A percentile compares a stretch with the other conserved stretches of the same genome.
phyloP scores from a whole-genome alignment of 345 rosid genomes.

The Eucalyptus cladocalyx region DNA sequence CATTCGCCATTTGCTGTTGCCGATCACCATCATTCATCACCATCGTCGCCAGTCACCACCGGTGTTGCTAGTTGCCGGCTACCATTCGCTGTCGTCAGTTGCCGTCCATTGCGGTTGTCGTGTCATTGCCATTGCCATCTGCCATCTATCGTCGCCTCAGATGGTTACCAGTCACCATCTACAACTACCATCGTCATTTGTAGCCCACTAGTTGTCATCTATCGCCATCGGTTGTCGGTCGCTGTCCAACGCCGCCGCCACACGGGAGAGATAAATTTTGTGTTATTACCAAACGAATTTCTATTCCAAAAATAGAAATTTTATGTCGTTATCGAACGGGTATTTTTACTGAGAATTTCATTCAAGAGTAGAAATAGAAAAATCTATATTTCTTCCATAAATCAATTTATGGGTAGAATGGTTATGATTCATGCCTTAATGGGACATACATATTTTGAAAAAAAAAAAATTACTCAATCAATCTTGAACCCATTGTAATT shows the following conservation, averaged over 20 bases:
- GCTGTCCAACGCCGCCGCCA: accelerated
- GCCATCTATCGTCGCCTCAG: accelerated
- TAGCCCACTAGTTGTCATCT: too few species aligned
- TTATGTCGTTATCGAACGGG: accelerated
- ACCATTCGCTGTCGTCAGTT: accelerated
- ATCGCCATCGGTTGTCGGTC: accelerated
- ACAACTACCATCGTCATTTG: accelerated
- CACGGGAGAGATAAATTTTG: too few species aligned
- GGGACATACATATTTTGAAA: background rate
- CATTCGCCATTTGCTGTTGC: accelerated
- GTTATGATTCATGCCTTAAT: accelerated
- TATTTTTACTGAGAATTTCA: too few species aligned
- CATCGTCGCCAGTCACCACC: accelerated
- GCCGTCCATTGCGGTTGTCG: accelerated
- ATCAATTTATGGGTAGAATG: too few species aligned
- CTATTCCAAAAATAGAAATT: too few species aligned
- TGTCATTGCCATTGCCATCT: accelerated
- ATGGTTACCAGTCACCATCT: accelerated
- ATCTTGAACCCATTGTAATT: background rate
- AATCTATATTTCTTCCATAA: too few species aligned
- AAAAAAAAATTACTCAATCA: too few species aligned
- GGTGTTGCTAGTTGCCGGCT: accelerated
- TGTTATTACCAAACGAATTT: too few species aligned
- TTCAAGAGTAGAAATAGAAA: too few species aligned
- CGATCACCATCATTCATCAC: too few species aligned